phyloP scores from a whole-genome alignment of 345 rosid species.

The Rhizophora mangle region DNA sequence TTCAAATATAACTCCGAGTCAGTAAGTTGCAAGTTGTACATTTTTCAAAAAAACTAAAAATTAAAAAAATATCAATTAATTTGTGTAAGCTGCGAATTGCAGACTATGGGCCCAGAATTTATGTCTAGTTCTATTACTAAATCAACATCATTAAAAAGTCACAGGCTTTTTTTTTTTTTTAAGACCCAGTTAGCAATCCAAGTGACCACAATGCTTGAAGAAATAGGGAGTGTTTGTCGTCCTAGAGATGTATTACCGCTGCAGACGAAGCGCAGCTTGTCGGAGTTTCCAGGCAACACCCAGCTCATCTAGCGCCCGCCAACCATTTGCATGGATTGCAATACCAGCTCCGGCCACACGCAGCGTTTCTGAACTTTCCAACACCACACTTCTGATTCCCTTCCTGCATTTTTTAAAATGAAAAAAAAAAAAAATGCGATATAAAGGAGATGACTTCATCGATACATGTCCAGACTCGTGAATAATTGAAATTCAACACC shows the following conservation, averaged over 20 bases:
- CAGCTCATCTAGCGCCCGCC: constrained; percentile 59
- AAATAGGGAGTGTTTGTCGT: no score
- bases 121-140: no score
- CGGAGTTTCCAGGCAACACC: constrained; percentile 50
- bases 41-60: background rate
- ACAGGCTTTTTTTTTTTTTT: no score
- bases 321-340: constrained; percentile 50
- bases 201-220: no score
- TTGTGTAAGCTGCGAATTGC: no score
- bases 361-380: constrained; percentile 47
- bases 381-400: constrained; percentile 44
- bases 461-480: no score
- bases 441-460: no score
- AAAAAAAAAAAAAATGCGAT: fast-evolving
- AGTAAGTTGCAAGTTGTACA: background rate
- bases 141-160: no score
- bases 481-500: no score
- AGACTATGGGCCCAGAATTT: no score
- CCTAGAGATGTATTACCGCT: background rate
- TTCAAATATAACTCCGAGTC: background rate
- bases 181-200: no score
- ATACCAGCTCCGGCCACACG: constrained; percentile 48
- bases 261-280: constrained; percentile 26
- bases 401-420: constrained; percentile 32
- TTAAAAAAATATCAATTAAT: no score